phyloP scores from a whole-genome alignment of 441 rosid species.

The Pelargonium australe region DNA sequence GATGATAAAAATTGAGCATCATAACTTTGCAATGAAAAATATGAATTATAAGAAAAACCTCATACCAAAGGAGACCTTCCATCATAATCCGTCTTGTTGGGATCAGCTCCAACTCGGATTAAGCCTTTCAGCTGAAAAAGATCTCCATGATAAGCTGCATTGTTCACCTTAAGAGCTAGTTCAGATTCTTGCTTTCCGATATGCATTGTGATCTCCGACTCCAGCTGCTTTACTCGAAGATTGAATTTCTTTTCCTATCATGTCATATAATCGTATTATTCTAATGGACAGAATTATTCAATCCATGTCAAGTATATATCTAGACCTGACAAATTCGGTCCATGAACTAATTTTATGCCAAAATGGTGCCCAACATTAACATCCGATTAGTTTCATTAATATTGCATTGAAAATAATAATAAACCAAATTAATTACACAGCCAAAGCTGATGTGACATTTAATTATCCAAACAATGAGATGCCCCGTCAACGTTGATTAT shows the following conservation, averaged over 20 bases:
- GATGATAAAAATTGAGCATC: too few relatives aligned
- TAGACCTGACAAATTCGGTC: background rate
- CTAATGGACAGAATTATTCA: background rate
- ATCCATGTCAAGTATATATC: background rate
- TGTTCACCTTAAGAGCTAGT: constrained; percentile 80
- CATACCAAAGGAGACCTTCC: constrained; percentile 85
- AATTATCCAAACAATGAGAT: too few relatives aligned
- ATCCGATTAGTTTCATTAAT: too few relatives aligned
- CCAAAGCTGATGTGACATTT: too few relatives aligned
- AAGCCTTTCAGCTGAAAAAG: constrained; percentile 62
- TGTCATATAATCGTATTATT: constrained; percentile 12
- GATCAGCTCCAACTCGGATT: constrained; percentile 85
- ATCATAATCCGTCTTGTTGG: constrained; percentile 79
- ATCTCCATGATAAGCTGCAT: constrained; percentile 81
- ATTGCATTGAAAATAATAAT: too few relatives aligned
- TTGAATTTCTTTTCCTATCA: constrained; percentile 64
- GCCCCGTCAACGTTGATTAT: too few relatives aligned
- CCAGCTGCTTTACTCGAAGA: constrained; percentile 61
- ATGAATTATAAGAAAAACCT: constrained; percentile 1
- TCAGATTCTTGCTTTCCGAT: constrained; percentile 93
- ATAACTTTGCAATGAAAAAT: too few relatives aligned
- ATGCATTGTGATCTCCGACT: constrained; percentile 71
- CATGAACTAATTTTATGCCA: too few relatives aligned
- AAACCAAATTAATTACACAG: too few relatives aligned
- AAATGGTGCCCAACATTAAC: too few relatives aligned